Evolutionary conservation across 2,329 filamentous ascomycete species (phyloP), one percentile per base, ranked within the genome.

Genomic region (Aotearoamyces nothofagi): DNA sequence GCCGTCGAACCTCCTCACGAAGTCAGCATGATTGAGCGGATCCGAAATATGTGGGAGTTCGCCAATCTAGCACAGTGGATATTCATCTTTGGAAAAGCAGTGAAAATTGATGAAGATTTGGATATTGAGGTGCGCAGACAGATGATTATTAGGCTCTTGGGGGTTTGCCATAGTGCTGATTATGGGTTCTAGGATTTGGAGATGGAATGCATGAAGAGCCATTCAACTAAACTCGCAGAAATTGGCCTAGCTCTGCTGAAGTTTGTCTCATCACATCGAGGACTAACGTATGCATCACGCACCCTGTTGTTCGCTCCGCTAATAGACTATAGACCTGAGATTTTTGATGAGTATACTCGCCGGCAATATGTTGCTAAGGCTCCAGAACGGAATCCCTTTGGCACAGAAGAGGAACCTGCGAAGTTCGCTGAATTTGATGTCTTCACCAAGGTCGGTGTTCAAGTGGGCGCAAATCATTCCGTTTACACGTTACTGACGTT

Each of bases 11-110:
- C 32, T 34, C 46, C 36, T 39, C 51, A 38, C 24, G 51, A 39
- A 39, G 46, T 24, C 24, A 42, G 29, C 11, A 43, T 72, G 31
- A 60, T 92, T 15, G 58, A 71, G 33, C 73, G 65, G 39, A 67
- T 96, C 41, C 73, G 87, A 38, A 90, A 81, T 50, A 84, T 81
- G 66, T 96, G 87, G 86, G 80, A 94, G 53, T 94, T 96, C 55
- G 82, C 87, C 36, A 87, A 84, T 46, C 60, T 96, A 5, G 84
- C 78, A 57, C 87, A 98, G 56, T 98, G 84, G 67, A 81, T 96
- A 36, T 80, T 77, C 51, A 70, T 87, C 22, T 98, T 98, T 53
- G 86, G 87, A 36, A 75, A 78, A 45, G 75, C 75, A 24, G 75
- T 92, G 51, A 94, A 92, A 58, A 80, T 96, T 40, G 78, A 90